phyloP scores from a whole-genome alignment of 257 asterid species.

The Gentiana macrophylla region DNA sequence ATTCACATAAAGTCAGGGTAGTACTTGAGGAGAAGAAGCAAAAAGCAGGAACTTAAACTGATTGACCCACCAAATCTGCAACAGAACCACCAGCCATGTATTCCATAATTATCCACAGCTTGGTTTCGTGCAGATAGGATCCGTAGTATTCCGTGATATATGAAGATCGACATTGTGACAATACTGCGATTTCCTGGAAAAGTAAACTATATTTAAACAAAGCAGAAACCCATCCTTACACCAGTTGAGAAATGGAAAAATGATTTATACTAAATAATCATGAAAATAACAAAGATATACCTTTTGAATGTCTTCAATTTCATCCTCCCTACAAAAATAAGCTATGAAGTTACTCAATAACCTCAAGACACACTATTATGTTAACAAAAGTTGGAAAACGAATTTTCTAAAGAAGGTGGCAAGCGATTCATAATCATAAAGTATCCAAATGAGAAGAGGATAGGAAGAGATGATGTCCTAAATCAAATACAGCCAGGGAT shows the following conservation, averaged over 20 bases:
- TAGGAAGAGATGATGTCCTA: neutral
- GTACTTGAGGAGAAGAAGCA: no score
- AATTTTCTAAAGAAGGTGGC: neutral
- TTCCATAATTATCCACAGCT: conserved; percentile 98
- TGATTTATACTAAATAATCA: conserved; percentile 3
- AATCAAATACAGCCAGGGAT: neutral
- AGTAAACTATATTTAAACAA: conserved; percentile 14
- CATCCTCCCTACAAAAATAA: conserved; percentile 76
- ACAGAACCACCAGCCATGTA: conserved; percentile 99
- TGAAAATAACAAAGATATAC: conserved; percentile 21
- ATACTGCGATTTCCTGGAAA: conserved; percentile 93
- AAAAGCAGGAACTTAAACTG: conserved; percentile 7
- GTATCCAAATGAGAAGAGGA: neutral
- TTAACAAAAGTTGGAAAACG: neutral
- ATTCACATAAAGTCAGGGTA: no score
- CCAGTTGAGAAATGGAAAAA: conserved; percentile 5
- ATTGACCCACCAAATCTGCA: conserved; percentile 77
- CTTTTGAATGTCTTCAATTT: conserved; percentile 98
- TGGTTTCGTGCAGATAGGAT: conserved; percentile 75
- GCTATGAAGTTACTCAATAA: conserved; percentile 18
- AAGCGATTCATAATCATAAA: neutral
- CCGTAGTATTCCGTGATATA: conserved; percentile 95
- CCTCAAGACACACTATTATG: neutral
- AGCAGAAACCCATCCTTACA: conserved; percentile 2
- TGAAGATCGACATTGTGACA: conserved; percentile 87